Conservation (phyloP, 169 alveolate genomes). For the Plasmodium cynomolgi region DNA sequence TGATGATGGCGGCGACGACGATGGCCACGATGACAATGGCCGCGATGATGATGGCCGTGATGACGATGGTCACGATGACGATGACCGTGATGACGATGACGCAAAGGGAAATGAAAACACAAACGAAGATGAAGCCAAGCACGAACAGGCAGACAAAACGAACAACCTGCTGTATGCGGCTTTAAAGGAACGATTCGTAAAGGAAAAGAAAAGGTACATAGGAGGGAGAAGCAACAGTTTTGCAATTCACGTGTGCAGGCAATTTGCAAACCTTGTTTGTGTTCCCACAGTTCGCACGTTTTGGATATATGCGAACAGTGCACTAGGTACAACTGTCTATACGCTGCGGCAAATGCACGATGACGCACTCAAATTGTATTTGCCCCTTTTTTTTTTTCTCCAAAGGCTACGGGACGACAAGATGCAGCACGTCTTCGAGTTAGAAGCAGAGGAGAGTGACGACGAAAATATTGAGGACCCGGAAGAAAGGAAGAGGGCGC, state of each 20-base stretch:
- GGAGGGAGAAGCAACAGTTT: background rate
- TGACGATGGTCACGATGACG: background rate
- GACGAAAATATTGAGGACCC: conserved; percentile 69
- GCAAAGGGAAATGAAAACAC: background rate
- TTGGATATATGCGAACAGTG: background rate
- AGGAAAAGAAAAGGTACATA: conserved; percentile 54
- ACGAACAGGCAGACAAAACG: background rate
- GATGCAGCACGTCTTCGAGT: conserved; percentile 43
- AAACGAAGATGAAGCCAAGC: background rate
- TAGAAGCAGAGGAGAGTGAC: conserved; percentile 75
- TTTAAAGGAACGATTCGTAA: background rate
- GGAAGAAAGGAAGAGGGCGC: conserved; percentile 39
- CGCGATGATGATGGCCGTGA: background rate
- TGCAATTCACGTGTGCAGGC: background rate
- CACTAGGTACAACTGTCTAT: background rate
- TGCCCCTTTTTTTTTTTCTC: background rate
- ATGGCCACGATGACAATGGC: background rate
- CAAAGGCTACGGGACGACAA: conserved; percentile 10
- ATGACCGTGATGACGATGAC: background rate
- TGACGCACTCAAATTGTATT: background rate
- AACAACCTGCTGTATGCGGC: background rate
- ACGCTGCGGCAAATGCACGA: background rate
- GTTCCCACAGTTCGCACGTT: background rate
- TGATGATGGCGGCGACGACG: background rate
- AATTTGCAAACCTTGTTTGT: background rate